Evolutionary conservation across 2,329 filamentous ascomycete genomes (phyloP).

Genomic region (Penicillium sp.): DNA sequence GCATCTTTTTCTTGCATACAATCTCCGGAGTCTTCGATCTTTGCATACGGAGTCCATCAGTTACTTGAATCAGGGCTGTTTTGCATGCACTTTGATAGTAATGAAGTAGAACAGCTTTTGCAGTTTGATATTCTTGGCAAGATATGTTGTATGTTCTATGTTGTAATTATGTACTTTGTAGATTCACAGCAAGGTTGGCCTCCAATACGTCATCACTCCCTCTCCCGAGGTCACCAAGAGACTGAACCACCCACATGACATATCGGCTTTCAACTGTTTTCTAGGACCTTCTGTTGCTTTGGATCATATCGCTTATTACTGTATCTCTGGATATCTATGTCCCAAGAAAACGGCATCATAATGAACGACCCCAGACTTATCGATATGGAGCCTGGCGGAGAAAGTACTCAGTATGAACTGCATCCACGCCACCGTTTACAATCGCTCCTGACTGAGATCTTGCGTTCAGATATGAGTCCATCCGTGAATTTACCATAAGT

Average conservation of each 20-base stretch:
- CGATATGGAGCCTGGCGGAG: constrained; percentile 60
- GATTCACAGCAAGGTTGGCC: background rate
- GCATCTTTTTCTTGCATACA: constrained; percentile 1
- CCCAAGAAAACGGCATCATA: background rate
- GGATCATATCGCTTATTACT: background rate
- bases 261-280: background rate
- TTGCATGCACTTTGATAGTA: no score
- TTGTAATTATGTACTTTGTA: background rate
- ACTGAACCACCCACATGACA: constrained; percentile 2
- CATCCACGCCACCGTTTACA: background rate
- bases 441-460: background rate
- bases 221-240: background rate
- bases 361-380: constrained; percentile 57
- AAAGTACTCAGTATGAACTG: constrained; percentile 54
- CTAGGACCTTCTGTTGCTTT: background rate
- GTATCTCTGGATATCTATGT: background rate
- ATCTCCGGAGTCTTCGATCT: background rate
- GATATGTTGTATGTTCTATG: no score
- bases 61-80: background rate
- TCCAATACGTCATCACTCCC: constrained; percentile 25
- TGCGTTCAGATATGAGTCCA: constrained; percentile 56
- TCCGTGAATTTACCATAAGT: constrained; percentile 50
- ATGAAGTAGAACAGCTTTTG: no score
- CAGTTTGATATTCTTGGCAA: no score
- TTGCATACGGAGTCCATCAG: constrained; percentile 3